Conservation (phyloP, 306 rosid species). For the Lathyrus oleraceus region DNA sequence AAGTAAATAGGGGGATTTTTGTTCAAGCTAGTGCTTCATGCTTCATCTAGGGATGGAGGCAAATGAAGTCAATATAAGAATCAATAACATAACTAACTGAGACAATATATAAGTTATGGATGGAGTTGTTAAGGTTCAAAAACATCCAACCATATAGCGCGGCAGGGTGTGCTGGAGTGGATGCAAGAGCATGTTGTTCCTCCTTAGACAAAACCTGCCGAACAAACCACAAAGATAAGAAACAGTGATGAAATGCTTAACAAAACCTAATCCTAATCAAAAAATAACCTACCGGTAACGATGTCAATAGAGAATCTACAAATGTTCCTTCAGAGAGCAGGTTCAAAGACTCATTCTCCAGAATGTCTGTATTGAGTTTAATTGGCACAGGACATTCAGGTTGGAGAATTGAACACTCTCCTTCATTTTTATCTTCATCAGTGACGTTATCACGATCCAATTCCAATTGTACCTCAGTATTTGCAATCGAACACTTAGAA, state of each 20-base stretch:
- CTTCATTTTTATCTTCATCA: constrained; percentile 52
- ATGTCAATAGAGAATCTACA: constrained; percentile 73
- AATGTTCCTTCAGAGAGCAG: constrained; percentile 60
- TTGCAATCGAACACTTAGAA: constrained; percentile 71
- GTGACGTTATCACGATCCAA: constrained; percentile 45
- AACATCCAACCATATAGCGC: constrained; percentile 75
- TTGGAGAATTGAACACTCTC: constrained; percentile 52
- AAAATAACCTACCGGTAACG: constrained; percentile 70
- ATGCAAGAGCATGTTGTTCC: constrained; percentile 84
- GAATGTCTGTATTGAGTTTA: constrained; percentile 58
- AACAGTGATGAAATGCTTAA: constrained; percentile 22
- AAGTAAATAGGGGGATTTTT: constrained; percentile 11
- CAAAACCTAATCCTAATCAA: neutral
- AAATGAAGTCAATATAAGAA: neutral
- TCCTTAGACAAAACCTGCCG: constrained; percentile 78
- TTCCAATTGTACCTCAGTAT: constrained; percentile 59
- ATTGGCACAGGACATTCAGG: constrained; percentile 59
- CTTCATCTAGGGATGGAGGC: neutral
- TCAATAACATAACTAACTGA: neutral
- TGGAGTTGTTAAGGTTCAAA: constrained; percentile 15
- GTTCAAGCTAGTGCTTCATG: neutral
- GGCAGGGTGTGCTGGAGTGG: constrained; percentile 93
- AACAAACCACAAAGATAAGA: constrained; percentile 36
- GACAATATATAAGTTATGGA: constrained; percentile 25
- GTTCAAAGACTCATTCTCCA: constrained; percentile 68